Evolutionary conservation across 345 rosid species (phyloP), one percentile per base, ranked within the genome.

Genomic region (Lagerstroemia speciosa): DNA sequence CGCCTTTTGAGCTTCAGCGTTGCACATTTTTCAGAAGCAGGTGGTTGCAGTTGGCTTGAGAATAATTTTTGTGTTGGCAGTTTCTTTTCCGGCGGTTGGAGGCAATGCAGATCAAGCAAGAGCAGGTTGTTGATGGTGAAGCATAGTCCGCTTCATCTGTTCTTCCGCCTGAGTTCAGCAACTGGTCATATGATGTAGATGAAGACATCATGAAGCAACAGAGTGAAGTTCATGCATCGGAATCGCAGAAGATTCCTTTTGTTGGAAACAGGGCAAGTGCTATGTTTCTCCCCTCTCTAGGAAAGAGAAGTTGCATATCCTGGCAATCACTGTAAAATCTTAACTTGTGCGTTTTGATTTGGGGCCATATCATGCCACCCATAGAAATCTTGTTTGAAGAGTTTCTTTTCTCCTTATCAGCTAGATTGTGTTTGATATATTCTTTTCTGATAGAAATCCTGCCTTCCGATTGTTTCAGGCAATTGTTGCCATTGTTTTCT

Each of bases 201-300:
- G 92, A 86, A 67, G 77, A 74, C 33, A 65, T 65, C 64, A 69
- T 74, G 73, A 80, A 84, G 66, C 86, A 90, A 72, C 80, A 85
- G 17, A 79, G 78, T 40, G 74, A 83, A 64, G 80, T 86, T 69
- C 76, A 71, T 53, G 78, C 84, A 5, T 85, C 77, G 36, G 91
- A 88, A 74, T 76, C 89, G 45, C 77, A 86, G 38, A 89, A 91
- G 72, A 65, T 83, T 64, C 89, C 93, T 8, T 89, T 84, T 65
- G 90, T 94, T 29, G 96, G 92, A 55, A 92, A 94, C 70, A 94
- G 88, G 96, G 97, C 75, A 73, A 15, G 84, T 66, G 38, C 62
- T 37, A 41, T 26, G 60, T 46, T 26, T 6, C 26, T 41, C 29
- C 29, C 57, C 38, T 62, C 57, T 17, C 45, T 72, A 26, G n/a